Evolutionary conservation across 169 alveolate genomes (phyloP).

Genomic region (Plasmodium cynomolgi): DNA sequence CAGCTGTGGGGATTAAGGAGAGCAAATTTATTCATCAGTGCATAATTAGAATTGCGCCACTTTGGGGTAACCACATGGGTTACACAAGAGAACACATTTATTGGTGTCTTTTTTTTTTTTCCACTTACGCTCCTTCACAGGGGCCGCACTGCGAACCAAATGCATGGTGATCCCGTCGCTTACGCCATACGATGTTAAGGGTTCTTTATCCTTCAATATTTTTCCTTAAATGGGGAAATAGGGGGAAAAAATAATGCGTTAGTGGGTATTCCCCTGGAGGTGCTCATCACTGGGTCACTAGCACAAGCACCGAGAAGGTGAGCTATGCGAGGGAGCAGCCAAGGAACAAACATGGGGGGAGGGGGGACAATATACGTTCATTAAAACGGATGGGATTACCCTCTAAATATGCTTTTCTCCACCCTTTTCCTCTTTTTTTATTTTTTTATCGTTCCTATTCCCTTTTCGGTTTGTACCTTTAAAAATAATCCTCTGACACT

Average conservation of each 20-base stretch:
- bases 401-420: background rate
- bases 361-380: background rate
- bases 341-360: background rate
- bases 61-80: slow-evolving; percentile 42
- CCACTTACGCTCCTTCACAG: slow-evolving; percentile 70
- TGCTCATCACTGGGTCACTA: background rate
- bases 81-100: slow-evolving; percentile 24
- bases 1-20: background rate
- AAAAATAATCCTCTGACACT: slow-evolving; percentile 87
- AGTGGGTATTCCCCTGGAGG: background rate
- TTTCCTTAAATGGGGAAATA: slow-evolving; percentile 81
- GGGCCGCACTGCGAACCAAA: slow-evolving; percentile 89
- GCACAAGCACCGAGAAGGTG: background rate
- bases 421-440: background rate
- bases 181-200: slow-evolving; percentile 81
- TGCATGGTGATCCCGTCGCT: slow-evolving; percentile 92
- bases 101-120: slow-evolving; percentile 50
- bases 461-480: slow-evolving; percentile 79
- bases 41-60: slow-evolving; percentile 10
- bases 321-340: background rate
- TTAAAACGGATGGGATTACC: background rate
- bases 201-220: slow-evolving; percentile 90
- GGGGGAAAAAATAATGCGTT: background rate
- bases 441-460: background rate
- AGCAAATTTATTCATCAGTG: background rate